Conservation (phyloP, 2,329 filamentous ascomycete species). For the Sarocladium strictum region DNA sequence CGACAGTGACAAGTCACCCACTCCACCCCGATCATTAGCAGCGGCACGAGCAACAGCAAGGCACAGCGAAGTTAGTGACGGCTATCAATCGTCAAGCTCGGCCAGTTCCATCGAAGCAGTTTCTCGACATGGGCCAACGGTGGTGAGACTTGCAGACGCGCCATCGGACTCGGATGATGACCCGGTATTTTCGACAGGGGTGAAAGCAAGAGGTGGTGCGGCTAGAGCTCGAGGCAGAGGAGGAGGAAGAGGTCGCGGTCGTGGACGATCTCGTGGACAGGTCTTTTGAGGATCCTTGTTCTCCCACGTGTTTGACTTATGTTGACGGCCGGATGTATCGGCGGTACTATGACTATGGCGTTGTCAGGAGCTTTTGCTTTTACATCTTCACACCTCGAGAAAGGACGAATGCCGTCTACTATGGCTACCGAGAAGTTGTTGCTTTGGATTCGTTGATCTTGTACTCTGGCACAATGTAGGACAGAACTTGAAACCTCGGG, state of each 20-base stretch:
- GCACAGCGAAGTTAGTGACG: neutral
- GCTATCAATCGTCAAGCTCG: constrained; percentile 6
- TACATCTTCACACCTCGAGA: neutral
- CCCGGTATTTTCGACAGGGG: neutral
- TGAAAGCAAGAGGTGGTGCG: constrained; percentile 7
- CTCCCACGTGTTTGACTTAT: no score
- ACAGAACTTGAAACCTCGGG: no score
- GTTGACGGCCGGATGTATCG: no score
- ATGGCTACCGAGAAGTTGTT: no score
- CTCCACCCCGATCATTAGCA: constrained; percentile 1
- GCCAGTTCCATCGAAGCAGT: constrained; percentile 7
- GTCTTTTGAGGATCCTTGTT: no score
- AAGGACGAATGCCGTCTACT: no score
- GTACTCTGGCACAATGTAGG: no score
- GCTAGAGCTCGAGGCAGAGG: constrained; percentile 12
- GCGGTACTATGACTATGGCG: neutral
- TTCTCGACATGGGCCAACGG: neutral
- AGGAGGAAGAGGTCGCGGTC: constrained; percentile 17
- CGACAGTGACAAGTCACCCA: constrained; percentile 1
- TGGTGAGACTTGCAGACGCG: neutral
- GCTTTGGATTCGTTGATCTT: no score
- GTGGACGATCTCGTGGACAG: constrained; percentile 14
- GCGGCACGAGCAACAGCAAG: neutral
- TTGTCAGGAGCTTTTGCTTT: neutral
- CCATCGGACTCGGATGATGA: neutral